Conservation (phyloP, 202 grass and related monocot genomes). For the Digitaria exilis region DNA sequence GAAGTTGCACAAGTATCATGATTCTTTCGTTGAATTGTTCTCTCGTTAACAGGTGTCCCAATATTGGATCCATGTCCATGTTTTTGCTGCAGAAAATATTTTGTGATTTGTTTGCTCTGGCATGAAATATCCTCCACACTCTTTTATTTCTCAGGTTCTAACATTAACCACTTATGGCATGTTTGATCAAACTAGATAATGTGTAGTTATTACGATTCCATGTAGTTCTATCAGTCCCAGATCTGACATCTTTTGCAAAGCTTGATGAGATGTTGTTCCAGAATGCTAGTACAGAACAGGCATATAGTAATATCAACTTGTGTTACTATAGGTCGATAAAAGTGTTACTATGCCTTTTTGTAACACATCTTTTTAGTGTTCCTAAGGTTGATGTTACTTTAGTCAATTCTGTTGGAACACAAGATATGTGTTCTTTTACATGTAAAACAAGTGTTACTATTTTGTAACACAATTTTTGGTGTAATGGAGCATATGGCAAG, state of each 20-base stretch:
- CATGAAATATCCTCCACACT: not conserved
- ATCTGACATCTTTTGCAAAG: not conserved
- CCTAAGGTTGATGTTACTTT: not conserved
- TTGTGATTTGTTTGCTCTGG: not conserved
- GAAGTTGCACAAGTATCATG: not conserved
- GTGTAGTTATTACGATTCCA: not conserved
- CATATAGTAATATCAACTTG: not conserved
- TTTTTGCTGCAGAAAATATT: not conserved
- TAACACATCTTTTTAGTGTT: not conserved
- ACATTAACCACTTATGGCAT: not conserved
- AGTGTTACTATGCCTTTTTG: not conserved
- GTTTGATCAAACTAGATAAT: not conserved
- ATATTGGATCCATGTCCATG: not conserved
- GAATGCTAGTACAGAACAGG: not conserved
- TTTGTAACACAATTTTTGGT: not conserved
- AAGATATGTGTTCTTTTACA: not conserved
- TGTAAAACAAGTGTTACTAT: not conserved
- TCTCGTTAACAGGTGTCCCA: not conserved
- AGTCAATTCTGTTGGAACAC: not conserved
- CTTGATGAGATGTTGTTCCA: not conserved
- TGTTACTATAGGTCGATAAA: not conserved
- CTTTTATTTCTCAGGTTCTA: not conserved
- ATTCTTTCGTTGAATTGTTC: not conserved
- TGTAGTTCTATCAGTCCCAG: not conserved
- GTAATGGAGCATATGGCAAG: not conserved